A percentile compares a stretch with the other conserved stretches of the same genome.
phyloP scores from a whole-genome alignment of 2,329 filamentous ascomycete genomes.

The Daldinia sp. region DNA sequence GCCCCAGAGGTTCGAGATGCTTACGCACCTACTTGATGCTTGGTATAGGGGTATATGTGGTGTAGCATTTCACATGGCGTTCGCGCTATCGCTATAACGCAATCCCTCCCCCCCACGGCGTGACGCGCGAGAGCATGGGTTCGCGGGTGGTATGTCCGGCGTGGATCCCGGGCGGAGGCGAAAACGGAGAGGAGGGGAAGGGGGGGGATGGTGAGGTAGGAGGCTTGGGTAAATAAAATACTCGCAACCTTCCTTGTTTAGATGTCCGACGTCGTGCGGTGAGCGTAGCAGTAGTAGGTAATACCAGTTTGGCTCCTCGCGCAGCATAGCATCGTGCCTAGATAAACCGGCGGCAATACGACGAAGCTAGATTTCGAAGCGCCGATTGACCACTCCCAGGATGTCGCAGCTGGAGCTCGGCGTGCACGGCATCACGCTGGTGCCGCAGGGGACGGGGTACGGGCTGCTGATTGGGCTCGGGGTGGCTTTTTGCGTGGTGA shows the following conservation, averaged over 20 bases:
- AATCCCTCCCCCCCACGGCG: conserved; percentile 31
- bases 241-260: neutral
- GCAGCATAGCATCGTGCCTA: too few species aligned
- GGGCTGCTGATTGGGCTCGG: conserved; percentile 59
- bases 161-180: conserved; percentile 14
- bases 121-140: conserved; percentile 26
- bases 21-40: too few species aligned
- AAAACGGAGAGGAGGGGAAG: conserved; percentile 6
- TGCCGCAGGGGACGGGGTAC: conserved; percentile 47
- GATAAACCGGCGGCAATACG: too few species aligned
- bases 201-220: neutral
- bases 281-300: neutral
- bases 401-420: conserved; percentile 29
- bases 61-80: too few species aligned
- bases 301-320: too few species aligned
- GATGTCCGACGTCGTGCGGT: neutral
- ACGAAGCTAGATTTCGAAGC: too few species aligned
- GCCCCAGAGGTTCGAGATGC: neutral
- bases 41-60: too few species aligned
- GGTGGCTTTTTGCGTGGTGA: conserved; percentile 56
- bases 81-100: conserved; percentile 26
- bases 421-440: conserved; percentile 25
- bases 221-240: conserved; percentile 9
- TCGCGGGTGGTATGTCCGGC: conserved; percentile 10
- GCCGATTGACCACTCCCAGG: too few species aligned